Evolutionary conservation across 73 alveolate genomes (phyloP).

Genomic region (Paramecium pentaurelia): DNA sequence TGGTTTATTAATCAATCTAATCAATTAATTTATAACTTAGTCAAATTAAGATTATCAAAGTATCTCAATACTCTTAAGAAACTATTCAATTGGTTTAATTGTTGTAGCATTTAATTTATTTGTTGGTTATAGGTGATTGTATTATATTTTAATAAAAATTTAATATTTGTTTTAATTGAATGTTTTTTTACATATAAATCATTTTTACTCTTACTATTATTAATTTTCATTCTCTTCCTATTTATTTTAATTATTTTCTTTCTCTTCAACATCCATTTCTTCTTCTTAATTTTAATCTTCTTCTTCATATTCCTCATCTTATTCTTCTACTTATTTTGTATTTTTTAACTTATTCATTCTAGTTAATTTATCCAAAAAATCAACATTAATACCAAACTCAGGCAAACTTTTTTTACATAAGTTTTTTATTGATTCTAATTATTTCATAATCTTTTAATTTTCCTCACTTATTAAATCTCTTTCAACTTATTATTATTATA

Average conservation of each 20-base stretch:
- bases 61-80: not conserved
- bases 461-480: not conserved
- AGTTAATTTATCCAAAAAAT: not conserved
- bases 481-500: not conserved
- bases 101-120: not conserved
- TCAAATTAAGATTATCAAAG: not conserved
- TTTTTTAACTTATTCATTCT: not conserved
- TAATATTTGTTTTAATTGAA: not conserved
- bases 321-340: not conserved
- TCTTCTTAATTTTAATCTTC: not conserved
- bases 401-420: not conserved
- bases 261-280: not conserved
- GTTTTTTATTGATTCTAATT: not conserved
- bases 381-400: not conserved
- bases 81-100: not conserved
- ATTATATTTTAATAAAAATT: not conserved
- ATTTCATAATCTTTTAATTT: not conserved
- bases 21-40: not conserved
- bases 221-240: not conserved
- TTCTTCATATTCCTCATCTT: constrained; percentile 4
- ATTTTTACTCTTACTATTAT: not conserved
- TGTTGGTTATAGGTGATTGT: not conserved
- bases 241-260: not conserved
- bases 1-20: not conserved
- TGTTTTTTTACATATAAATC: not conserved